Conservation (phyloP, 345 rosid genomes). For the Aquilaria sinensis region DNA sequence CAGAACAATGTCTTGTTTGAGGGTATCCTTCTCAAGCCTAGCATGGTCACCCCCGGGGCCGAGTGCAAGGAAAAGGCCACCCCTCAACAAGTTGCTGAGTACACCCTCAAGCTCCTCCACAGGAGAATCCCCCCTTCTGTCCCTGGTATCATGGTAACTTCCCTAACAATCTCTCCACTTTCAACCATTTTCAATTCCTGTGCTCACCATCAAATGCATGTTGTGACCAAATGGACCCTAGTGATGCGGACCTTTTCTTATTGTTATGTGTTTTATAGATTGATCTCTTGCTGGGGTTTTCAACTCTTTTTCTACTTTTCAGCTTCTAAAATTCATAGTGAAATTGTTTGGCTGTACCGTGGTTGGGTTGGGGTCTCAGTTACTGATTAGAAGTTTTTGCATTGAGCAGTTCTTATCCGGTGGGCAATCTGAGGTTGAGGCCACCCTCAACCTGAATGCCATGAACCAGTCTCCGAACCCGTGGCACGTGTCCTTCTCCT, state of each 20-base stretch:
- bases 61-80: constrained; percentile 83
- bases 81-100: constrained; percentile 76
- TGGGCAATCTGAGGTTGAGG: constrained; percentile 98
- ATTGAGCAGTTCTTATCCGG: constrained; percentile 89
- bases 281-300: too few relatives aligned
- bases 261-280: too few relatives aligned
- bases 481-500: constrained; percentile 98
- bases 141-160: constrained; percentile 95
- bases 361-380: too few relatives aligned
- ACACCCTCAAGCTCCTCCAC: constrained; percentile 93
- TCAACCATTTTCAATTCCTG: background rate
- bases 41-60: constrained; percentile 99
- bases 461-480: constrained; percentile 91
- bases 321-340: too few relatives aligned
- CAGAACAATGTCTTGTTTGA: constrained; percentile 96
- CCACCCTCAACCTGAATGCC: constrained; percentile 90
- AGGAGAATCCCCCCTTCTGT: constrained; percentile 87
- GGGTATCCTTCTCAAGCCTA: constrained; percentile 96
- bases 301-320: too few relatives aligned
- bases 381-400: constrained; percentile 1
- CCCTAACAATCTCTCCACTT: background rate
- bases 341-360: too few relatives aligned
- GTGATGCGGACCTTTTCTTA: too few relatives aligned
- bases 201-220: background rate
- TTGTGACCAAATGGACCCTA: too few relatives aligned